Base-by-base conservation (phyloP, 164 flowering plant genomes). In the Vitis riparia region DNA sequence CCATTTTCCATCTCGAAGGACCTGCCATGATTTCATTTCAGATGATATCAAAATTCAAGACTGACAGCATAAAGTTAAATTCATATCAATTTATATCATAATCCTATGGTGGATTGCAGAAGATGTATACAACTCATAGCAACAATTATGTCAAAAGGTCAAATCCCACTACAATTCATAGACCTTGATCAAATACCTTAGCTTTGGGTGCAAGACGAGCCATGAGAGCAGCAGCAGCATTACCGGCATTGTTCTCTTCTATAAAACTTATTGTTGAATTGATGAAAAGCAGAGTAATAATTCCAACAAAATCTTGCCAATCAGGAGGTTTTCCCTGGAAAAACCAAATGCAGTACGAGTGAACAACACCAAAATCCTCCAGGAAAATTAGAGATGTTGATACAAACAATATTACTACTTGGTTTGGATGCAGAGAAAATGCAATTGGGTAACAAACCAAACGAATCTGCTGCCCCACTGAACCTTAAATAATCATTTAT, bases 161-260 rank as follows among this genome's bases (percentile, higher is more conserved):
- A 37, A 37, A 37, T 37, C 7, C 44, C 44, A 37, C 5, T 37
- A 37, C 44, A 37, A 37, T 6, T 37, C 44, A 37, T 37, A 37
- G 44, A 6, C 44, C 44, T 37, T 37, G 44, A 37, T 37, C 44
- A 37, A 30, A 32, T 79, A 88, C 92, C 94, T 87, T 90, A 15
- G 97, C 92, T 79, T 93, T 91, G 19, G 93, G 97, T 57, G 98
- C 98, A 51, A 94, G 90, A 44, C 86, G 85, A 62, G 98, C 98
- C 97, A 93, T 94, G 68, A 92, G 92, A 69, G 98, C 91, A 11
- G 94, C 94, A 14, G 98, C 97, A 5, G 98, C 98, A 84, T 92
- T 94, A 23, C 97, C 98, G 0, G 98, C 98, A 59, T 93, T 93
- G 71, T 90, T 91, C 81, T 93, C 97, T 78, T 93, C 98, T 17